phyloP scores from a whole-genome alignment of 1,139 yeast genomes.

The Fermentozyma sake region DNA sequence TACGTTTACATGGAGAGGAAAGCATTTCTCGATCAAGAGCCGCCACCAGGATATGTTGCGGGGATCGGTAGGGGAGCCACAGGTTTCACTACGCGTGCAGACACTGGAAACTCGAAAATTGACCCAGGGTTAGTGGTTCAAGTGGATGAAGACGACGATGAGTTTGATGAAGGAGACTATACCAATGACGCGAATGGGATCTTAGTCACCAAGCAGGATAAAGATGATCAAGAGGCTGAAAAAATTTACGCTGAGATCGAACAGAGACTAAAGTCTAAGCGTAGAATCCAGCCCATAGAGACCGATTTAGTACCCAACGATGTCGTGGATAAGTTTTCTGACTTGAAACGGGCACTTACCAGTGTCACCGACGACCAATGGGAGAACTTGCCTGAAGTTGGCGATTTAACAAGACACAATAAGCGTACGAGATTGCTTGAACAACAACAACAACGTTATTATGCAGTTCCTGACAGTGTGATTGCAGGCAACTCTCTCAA shows the following conservation, averaged over 20 bases:
- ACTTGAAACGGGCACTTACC: conserved; percentile 61
- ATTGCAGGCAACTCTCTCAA: conserved; percentile 26
- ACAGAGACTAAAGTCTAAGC: conserved; percentile 38
- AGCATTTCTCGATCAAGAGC: conserved; percentile 76
- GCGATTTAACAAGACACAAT: conserved; percentile 78
- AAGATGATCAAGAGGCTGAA: conserved; percentile 76
- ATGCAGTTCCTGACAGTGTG: conserved; percentile 80
- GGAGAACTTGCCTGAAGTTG: conserved; percentile 81
- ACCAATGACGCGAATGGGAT: conserved; percentile 24
- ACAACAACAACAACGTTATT: conserved; percentile 63
- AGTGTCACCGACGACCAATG: conserved; percentile 67
- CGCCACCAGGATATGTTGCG: conserved; percentile 88
- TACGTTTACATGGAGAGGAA: conserved; percentile 53
- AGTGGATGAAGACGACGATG: conserved; percentile 23
- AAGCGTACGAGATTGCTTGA: conserved; percentile 64
- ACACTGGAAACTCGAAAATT: conserved; percentile 50
- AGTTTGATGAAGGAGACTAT: conserved; percentile 25
- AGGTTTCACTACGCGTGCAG: conserved; percentile 85
- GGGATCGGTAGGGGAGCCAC: conserved; percentile 96
- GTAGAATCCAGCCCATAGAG: conserved; percentile 20
- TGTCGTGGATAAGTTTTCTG: conserved; percentile 28
- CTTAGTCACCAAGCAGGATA: conserved; percentile 31
- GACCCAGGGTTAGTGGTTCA: conserved; percentile 33
- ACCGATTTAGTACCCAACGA: conserved; percentile 13
- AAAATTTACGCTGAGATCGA: conserved; percentile 64